Evolutionary conservation across 148 eudicot genomes (phyloP).

Genomic region (Rhododendron molle): DNA sequence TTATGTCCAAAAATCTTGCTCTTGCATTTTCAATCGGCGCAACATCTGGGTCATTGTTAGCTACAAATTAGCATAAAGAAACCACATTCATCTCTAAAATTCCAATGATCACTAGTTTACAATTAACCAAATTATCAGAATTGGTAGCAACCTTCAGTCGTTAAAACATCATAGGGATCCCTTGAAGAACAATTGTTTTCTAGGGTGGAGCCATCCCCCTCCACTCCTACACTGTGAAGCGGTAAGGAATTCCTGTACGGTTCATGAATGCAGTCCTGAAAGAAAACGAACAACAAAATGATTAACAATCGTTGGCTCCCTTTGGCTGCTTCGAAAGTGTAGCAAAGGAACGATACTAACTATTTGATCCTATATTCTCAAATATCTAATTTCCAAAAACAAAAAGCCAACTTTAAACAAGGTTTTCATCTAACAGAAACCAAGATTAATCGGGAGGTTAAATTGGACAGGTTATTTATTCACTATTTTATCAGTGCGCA

Average conservation of each 20-base stretch:
- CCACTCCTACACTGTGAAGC: slow-evolving; percentile 50
- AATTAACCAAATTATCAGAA: slow-evolving; percentile 3
- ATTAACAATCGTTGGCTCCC: background rate
- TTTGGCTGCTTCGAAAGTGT: background rate
- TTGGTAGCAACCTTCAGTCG: slow-evolving; percentile 45
- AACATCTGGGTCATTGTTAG: slow-evolving; percentile 46
- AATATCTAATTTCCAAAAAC: background rate
- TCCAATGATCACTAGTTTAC: slow-evolving; percentile 2
- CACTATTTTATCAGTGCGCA: background rate
- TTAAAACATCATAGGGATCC: slow-evolving; percentile 39
- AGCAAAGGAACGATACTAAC: background rate
- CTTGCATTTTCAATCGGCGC: slow-evolving; percentile 80
- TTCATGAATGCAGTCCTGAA: slow-evolving; percentile 80
- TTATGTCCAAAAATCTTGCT: slow-evolving; percentile 71
- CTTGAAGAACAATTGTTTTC: slow-evolving; percentile 63
- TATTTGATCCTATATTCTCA: background rate
- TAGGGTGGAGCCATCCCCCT: slow-evolving; percentile 73
- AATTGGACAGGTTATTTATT: background rate
- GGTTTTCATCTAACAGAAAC: background rate
- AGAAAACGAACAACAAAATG: slow-evolving; percentile 3
- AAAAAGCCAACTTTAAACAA: background rate
- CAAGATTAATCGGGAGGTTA: background rate
- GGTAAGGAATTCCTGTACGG: slow-evolving; percentile 50
- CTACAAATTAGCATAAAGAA: slow-evolving; percentile 15
- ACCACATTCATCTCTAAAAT: background rate